Base-by-base conservation (phyloP, 2,329 filamentous ascomycete species). In the Cryphonectria parasitica region DNA sequence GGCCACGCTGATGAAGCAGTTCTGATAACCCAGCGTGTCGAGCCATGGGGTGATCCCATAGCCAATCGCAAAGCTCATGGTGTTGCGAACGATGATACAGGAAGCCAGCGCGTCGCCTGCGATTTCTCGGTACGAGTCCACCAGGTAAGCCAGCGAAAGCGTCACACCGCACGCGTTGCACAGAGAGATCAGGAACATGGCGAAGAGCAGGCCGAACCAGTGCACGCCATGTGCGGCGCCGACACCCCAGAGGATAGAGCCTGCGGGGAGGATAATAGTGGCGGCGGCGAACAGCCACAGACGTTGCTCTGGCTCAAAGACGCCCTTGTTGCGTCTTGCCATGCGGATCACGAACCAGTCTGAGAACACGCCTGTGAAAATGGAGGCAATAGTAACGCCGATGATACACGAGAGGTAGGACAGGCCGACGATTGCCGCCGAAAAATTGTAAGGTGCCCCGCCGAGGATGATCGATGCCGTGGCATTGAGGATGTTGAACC, bases 221-320 rank as follows among this genome's bases (percentile, higher is more conserved):
- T 86, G 84, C n/a, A 86, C 74, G 5, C 79, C 72, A 45, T 84
- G 80, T 58, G 82, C 83, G 2, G 85, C 83, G 6, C 85, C 85
- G 0, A 87, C 82, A 41, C 86, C 85, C 84, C 84, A 87, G 1
- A 86, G 76, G 54, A 86, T 80, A 4, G 86, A 76, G 0, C 80
- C 81, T 13, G 78, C 80, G 0, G 84, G 83, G 6, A 85, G 77
- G 36, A 85, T 74, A 4, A 87, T 68, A 15, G 82, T 69, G 15
- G 80, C 81, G 0, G 78, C 70, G 3, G 72, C 66, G 45, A 79
- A 78, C 4, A 78, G 72, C 78, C 77, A 79, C 8, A 79, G 74
- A n/a, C 77, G 75, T 60, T 78, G 73, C 62, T 79, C 78, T 0
- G 76, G 70, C 72, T 79, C 78, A 52, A 77, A 80, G 17, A 79